Percentiles rank a stretch among this genome's conserved stretches.
Conservation (phyloP, 441 rosid genomes). For the Gossypium schwendimanii region DNA sequence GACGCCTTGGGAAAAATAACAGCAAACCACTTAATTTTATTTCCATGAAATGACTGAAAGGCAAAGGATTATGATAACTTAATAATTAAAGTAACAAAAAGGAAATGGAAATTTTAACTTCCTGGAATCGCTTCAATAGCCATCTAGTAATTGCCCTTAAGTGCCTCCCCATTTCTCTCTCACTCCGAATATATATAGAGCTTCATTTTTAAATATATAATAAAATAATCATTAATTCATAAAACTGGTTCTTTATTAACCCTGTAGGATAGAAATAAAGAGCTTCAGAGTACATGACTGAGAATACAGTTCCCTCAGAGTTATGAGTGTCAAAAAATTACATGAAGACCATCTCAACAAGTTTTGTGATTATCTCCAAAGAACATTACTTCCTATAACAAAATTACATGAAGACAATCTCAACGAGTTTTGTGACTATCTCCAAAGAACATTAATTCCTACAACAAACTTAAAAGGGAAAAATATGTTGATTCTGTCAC, state of each 20-base stretch:
- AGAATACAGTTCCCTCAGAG: not conserved
- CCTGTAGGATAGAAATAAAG: not conserved
- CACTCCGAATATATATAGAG: not conserved
- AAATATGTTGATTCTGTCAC: not conserved
- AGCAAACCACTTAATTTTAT: not conserved
- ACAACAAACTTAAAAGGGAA: not conserved
- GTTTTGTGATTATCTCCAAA: not conserved
- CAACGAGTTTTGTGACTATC: not conserved
- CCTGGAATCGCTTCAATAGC: not conserved
- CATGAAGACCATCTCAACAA: not conserved
- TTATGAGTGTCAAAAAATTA: not conserved
- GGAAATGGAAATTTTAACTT: not conserved
- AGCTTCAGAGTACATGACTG: not conserved
- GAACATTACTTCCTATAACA: not conserved
- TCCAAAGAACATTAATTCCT: not conserved
- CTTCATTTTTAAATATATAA: not conserved
- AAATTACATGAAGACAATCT: not conserved
- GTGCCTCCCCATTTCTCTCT: not conserved
- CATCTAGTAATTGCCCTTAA: not conserved
- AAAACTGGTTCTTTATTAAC: not conserved
- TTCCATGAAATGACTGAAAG: not conserved
- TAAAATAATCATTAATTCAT: not conserved
- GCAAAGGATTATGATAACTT: not conserved
- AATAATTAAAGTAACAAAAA: constrained; percentile 1
- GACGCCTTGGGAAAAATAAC: not conserved